Conservation (phyloP, 2,329 filamentous ascomycete genomes). For the Hawksworthiomyces lignivorus region DNA sequence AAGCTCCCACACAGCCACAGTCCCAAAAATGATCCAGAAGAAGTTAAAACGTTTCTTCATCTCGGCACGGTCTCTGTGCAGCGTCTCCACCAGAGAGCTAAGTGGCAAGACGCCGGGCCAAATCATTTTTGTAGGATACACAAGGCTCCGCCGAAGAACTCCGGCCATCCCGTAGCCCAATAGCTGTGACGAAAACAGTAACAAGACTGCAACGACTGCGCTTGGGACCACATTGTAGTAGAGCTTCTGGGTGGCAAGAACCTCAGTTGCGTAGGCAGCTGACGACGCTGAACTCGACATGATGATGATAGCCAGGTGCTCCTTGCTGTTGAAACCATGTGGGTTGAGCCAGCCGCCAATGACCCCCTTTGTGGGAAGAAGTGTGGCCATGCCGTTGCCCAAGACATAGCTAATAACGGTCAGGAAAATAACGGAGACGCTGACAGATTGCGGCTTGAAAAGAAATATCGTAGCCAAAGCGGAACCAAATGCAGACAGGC, state of each 20-base stretch:
- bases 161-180: conserved; percentile 43
- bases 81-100: conserved; percentile 19
- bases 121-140: conserved; percentile 41
- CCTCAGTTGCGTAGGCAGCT: conserved; percentile 24
- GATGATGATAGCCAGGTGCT: conserved; percentile 18
- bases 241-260: conserved; percentile 37
- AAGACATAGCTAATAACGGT: conserved; percentile 35
- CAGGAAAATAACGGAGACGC: conserved; percentile 36
- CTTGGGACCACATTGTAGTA: conserved; percentile 36
- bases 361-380: conserved; percentile 25
- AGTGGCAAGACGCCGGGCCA: conserved; percentile 27
- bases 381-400: conserved; percentile 30
- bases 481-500: conserved; percentile 27
- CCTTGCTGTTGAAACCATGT: conserved; percentile 19
- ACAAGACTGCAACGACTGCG: conserved; percentile 32
- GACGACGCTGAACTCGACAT: conserved; percentile 16
- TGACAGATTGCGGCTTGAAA: conserved; percentile 39
- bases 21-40: conserved; percentile 32
- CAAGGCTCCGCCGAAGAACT: conserved; percentile 34
- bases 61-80: conserved; percentile 21
- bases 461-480: conserved; percentile 36
- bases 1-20: conserved; percentile 38
- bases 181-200: conserved; percentile 39
- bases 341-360: conserved; percentile 24
- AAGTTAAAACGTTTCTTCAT: conserved; percentile 31